These are phyloP conservation scores for Hirsutella thompsonii DNA, from an alignment of 2,329 filamentous ascomycete genomes.

Conservation along the genomic window DNA sequence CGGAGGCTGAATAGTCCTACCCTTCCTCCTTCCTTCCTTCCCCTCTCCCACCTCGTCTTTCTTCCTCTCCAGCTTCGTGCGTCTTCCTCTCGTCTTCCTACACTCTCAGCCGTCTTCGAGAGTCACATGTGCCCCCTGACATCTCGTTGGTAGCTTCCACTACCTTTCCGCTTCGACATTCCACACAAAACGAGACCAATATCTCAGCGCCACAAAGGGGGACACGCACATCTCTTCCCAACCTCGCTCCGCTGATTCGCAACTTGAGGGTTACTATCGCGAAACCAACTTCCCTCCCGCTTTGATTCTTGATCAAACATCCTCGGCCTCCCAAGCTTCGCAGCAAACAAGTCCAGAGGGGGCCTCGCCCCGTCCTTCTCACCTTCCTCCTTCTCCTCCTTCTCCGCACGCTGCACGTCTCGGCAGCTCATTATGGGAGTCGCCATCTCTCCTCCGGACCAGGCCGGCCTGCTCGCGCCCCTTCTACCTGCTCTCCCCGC, in stretches of 20 bases:
- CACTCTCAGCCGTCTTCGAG: neutral
- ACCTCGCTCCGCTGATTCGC: neutral
- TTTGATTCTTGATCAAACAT: neutral
- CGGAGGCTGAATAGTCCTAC: constrained; percentile 1
- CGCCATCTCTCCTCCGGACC: constrained; percentile 29
- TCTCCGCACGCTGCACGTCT: too few relatives aligned
- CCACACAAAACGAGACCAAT: too few relatives aligned
- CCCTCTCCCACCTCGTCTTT: neutral
- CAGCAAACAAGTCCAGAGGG: too few relatives aligned
- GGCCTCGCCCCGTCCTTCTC: too few relatives aligned
- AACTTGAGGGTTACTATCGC: neutral
- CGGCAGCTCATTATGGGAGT: constrained; percentile 12
- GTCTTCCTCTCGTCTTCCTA: neutral
- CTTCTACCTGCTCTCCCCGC: constrained; percentile 47
- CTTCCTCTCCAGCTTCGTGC: neutral
- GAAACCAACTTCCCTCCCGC: neutral
- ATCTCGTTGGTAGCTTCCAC: too few relatives aligned
- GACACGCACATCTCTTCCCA: neutral
- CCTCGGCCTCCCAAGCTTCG: neutral
- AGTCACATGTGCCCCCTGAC: neutral
- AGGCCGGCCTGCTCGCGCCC: constrained; percentile 35
- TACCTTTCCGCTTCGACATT: too few relatives aligned
- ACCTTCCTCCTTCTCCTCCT: too few relatives aligned
- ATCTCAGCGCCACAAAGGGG: neutral
- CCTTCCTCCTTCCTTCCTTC: neutral